Evolutionary conservation across 768 basidiomycete species (phyloP), one percentile per base, ranked within the genome.

Genomic region (Tricholoma hemisulphureum): DNA sequence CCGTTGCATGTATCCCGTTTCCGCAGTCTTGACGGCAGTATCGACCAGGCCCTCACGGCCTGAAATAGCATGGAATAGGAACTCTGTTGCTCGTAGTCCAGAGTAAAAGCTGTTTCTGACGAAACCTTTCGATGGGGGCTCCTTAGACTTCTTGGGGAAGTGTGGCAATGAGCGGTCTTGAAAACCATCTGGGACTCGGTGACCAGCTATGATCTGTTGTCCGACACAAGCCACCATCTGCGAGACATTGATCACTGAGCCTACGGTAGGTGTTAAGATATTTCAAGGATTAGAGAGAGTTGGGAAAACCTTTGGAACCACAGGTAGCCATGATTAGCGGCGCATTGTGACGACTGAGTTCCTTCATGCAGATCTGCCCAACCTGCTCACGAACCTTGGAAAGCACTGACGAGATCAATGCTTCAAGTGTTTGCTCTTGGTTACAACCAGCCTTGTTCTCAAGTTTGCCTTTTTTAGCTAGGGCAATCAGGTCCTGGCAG

Each of bases 181-280:
- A 78, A 99, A 99, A 28, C 96, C 97, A 80, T 98, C 89, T 0
- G 95, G 95, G 6, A 99, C 95, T 83, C 97, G 97, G 75, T 93
- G 89, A 6, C 97, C 97, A 18, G 94, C 86, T 61, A 99, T 98
- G 72, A 98, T 98, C 70, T 99, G 97, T 69, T 99, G 97, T 5
- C 97, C 97, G 64, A 99, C 97, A 84, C 96, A 98, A 68, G 96
- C 97, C 53, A 98, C 96, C 97, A 99, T 99, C 76, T 99, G 97
- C 21, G 94, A 96, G 55, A 99, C 97, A 73, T 99, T 99, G 75
- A 99, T 96, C 61, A 94, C 92, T 67, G 97, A 98, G 71, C 97
- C 96, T 77, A 53, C 18, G 29, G 6, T 56, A 0, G 41, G 13
- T 31, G 13, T 50, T 9, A 58, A 31, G 11, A 35, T 29, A 53